These are phyloP conservation scores for Termitomyces sp. DNA, from an alignment of 768 basidiomycete genomes.

Conservation along the genomic window DNA sequence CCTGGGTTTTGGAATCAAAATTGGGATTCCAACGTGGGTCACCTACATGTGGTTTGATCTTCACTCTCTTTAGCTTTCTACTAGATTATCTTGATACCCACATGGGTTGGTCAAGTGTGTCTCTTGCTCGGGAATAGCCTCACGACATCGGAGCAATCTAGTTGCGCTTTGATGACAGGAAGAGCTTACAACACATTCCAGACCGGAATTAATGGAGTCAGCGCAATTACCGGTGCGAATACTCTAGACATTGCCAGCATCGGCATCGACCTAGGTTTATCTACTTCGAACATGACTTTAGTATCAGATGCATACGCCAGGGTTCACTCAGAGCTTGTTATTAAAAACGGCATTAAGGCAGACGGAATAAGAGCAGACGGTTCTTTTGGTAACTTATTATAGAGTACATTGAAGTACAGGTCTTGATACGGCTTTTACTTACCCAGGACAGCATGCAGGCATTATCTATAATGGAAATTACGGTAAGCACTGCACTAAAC, in stretches of 20 bases:
- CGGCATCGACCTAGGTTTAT: constrained; percentile 46
- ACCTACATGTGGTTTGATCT: background rate
- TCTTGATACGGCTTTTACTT: background rate
- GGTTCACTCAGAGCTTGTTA: constrained; percentile 47
- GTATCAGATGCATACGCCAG: constrained; percentile 43
- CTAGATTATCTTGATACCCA: constrained; percentile 58
- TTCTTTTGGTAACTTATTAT: constrained; percentile 33
- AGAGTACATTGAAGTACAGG: background rate
- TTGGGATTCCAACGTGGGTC: constrained; percentile 55
- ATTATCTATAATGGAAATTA: constrained; percentile 74
- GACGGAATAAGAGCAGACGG: constrained; percentile 61
- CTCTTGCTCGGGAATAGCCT: constrained; percentile 47
- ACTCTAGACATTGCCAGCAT: constrained; percentile 60
- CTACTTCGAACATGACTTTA: constrained; percentile 36
- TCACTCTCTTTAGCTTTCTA: background rate
- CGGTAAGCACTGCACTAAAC: constrained; percentile 24
- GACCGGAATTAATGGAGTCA: constrained; percentile 29
- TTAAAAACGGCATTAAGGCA: constrained; percentile 39
- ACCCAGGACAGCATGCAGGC: constrained; percentile 49
- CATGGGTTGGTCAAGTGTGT: constrained; percentile 50
- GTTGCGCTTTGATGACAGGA: constrained; percentile 44
- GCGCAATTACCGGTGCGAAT: constrained; percentile 59
- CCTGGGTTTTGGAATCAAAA: constrained; percentile 49
- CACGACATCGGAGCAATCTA: constrained; percentile 30
- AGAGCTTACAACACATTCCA: constrained; percentile 39